These are phyloP conservation scores for Aquilaria malaccensis DNA, from an alignment of 345 rosid species.

Conservation along the genomic window DNA sequence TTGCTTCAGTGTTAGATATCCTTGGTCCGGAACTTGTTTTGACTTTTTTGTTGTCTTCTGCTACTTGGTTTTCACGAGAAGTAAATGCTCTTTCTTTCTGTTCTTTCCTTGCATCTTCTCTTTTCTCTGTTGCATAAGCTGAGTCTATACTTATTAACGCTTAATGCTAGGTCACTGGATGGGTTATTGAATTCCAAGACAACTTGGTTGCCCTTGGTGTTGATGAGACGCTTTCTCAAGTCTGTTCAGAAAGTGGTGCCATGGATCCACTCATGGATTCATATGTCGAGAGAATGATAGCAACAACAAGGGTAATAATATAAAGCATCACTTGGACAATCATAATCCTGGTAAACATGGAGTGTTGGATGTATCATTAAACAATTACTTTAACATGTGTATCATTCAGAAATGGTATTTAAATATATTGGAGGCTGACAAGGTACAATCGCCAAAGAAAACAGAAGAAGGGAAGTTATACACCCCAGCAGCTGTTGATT, in stretches of 20 bases:
- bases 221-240: conserved; percentile 66
- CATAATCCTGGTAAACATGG: no score
- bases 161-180: conserved; percentile 27
- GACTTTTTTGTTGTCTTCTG: no score
- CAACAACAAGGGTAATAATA: conserved; percentile 11
- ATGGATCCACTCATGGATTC: conserved; percentile 65
- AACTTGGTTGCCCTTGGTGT: conserved; percentile 63
- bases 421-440: conserved; percentile 56
- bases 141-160: background rate
- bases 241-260: conserved; percentile 72
- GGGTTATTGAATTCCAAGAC: conserved; percentile 67
- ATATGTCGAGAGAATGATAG: conserved; percentile 52
- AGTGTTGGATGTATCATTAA: no score
- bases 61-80: no score
- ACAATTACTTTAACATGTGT: no score
- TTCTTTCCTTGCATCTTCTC: conserved; percentile 1
- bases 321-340: background rate
- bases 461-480: conserved; percentile 65
- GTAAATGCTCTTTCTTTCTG: no score
- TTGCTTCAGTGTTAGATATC: no score
- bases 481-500: conserved; percentile 68
- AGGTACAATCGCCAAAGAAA: conserved; percentile 62
- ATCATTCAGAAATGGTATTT: conserved; percentile 50
- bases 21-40: no score
- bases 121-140: conserved; percentile 5